Evolutionary conservation across 768 basidiomycete genomes (phyloP), one percentile per base, ranked within the genome.

Genomic region (Guyanaporus albipodus): DNA sequence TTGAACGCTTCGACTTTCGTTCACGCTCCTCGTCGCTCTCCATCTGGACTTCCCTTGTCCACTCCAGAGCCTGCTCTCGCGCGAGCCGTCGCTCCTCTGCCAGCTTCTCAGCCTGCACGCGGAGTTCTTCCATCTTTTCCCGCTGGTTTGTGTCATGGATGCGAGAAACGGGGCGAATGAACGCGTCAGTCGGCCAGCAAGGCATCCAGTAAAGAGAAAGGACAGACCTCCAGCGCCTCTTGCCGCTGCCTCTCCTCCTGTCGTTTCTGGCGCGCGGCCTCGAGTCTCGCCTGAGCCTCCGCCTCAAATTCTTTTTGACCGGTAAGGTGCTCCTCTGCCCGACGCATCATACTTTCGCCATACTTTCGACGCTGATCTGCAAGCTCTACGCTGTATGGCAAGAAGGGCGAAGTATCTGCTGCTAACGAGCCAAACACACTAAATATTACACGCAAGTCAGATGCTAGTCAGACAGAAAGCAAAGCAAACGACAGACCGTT

Each of bases 281-380:
- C 87, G 3, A 92, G 71, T 60, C 80, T 82, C 5, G 85, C 82
- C 38, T 83, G 76, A 0, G 76, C 73, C 60, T 92, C 87, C 0
- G 68, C 71, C 62, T 94, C 92, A 55, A 80, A 77, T 46, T 82
- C 78, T 43, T 77, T 72, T 61, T 95, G 92, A 15, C 77, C 72
- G 4, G 76, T 67, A 19, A 91, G 70, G 59, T 95, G 91, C 33
- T 88, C 90, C 10, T 89, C 86, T 3, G 82, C 85, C 42, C 83
- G 83, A 45, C 88, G 77, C 43, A 95, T 63, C 75, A 98, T 83
- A 58, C 77, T 85, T 50, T 90, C 86, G 11, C 93, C 92, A 57
- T 97, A 99, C 63, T 87, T 86, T 31, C 83, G 77, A 35, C 96
- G 82, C 55, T 95, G 87, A 55, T 92, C 87, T 0, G 93, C 91